phyloP scores from a whole-genome alignment of 2,329 filamentous ascomycete species.

The Diaporthe sp. region DNA sequence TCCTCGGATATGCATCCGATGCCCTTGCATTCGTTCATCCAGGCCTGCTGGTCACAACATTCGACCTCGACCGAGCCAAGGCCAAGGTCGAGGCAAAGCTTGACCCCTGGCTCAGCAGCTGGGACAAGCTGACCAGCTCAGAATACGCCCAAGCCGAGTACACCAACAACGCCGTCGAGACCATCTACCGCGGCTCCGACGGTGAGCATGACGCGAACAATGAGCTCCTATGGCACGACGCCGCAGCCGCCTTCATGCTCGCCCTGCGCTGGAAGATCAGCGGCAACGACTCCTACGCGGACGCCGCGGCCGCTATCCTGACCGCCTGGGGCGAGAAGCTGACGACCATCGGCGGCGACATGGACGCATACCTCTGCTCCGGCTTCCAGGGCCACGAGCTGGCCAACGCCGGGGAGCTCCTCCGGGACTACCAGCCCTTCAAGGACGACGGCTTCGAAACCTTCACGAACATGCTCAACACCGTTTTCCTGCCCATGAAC shows the following conservation, averaged over 20 bases:
- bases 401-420: constrained; percentile 57
- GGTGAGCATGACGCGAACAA: constrained; percentile 4
- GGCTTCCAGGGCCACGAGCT: constrained; percentile 58
- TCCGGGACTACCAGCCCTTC: constrained; percentile 47
- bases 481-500: constrained; percentile 53
- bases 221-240: constrained; percentile 27
- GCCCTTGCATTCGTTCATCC: constrained; percentile 30
- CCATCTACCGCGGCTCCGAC: constrained; percentile 26
- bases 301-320: constrained; percentile 49
- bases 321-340: constrained; percentile 51
- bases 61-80: constrained; percentile 25
- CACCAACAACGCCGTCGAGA: constrained; percentile 2
- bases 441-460: constrained; percentile 40
- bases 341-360: constrained; percentile 44
- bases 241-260: constrained; percentile 30
- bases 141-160: constrained; percentile 21
- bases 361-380: constrained; percentile 51
- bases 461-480: constrained; percentile 45
- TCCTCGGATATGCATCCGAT: not conserved
- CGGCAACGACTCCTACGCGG: constrained; percentile 48
- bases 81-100: constrained; percentile 6
- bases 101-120: constrained; percentile 31
- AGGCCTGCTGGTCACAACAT: constrained; percentile 26
- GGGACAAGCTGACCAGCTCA: constrained; percentile 7
- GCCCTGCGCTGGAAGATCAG: constrained; percentile 54